Percentiles rank a stretch among this genome's conserved stretches.
Evolutionary conservation across 768 basidiomycete genomes (phyloP).

Genomic region (Candolleomyces aberdarensis): DNA sequence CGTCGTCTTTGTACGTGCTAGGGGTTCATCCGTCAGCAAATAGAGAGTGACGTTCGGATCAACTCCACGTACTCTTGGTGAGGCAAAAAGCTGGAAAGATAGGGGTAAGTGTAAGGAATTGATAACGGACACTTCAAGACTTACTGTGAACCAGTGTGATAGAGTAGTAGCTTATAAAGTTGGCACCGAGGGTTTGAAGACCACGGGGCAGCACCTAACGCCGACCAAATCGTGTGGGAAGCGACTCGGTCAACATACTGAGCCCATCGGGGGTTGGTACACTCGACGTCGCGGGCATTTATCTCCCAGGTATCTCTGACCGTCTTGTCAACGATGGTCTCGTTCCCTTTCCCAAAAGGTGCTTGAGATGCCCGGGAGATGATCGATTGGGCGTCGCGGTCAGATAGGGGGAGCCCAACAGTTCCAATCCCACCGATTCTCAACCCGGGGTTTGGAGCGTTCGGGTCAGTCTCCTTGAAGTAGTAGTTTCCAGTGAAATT

Average conservation of each 20-base stretch:
- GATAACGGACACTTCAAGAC: too few relatives aligned
- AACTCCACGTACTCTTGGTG: conserved; percentile 49
- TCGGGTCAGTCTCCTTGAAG: conserved; percentile 16
- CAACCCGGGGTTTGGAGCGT: conserved; percentile 41
- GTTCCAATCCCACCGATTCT: conserved; percentile 36
- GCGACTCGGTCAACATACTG: conserved; percentile 28
- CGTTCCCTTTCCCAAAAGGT: too few relatives aligned
- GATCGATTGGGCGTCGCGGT: conserved; percentile 36
- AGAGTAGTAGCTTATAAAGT: too few relatives aligned
- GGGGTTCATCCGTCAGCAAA: background rate
- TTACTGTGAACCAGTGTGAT: too few relatives aligned
- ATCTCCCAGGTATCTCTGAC: conserved; percentile 54
- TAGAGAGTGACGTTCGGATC: background rate
- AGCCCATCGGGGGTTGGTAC: conserved; percentile 40
- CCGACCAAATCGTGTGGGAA: conserved; percentile 27
- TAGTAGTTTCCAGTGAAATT: conserved; percentile 33
- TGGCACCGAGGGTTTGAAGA: conserved; percentile 25
- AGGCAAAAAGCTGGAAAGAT: conserved; percentile 39
- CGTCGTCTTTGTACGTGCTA: conserved; percentile 44
- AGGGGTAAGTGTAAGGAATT: too few relatives aligned
- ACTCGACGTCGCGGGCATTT: conserved; percentile 33
- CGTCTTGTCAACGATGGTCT: too few relatives aligned
- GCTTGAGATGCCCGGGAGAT: conserved; percentile 27
- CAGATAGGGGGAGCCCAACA: conserved; percentile 42
- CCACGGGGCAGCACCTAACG: conserved; percentile 32